Base-by-base conservation (phyloP, 352 stramenopile genomes). In the Globisporangium canariense region DNA sequence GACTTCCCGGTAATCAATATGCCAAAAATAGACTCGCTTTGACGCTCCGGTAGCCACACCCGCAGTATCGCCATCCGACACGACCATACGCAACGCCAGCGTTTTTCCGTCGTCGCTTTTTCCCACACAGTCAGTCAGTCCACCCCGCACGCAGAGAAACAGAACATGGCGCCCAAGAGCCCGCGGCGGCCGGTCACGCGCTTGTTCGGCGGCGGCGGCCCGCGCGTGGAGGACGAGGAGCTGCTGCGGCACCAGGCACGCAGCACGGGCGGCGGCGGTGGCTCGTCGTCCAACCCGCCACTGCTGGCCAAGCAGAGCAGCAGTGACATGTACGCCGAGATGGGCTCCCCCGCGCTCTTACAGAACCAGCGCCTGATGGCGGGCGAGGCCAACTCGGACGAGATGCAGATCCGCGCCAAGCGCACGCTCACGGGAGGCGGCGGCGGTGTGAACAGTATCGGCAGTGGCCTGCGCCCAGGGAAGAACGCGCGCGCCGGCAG, bases 161-260 rank as follows among this genome's bases (percentile, higher is more conserved):
- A 11, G 22, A 5, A 56, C 25, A 63, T 63, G 58, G 62, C 62
- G 32, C 56, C 53, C 30, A 74, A 70, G 53, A 74, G 67, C 66
- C 73, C 73, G 54, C 69, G 64, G 52, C 70, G 70, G 41, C 38
- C 49, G 32, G 58, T 51, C 1, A 60, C 46, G 57, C 80, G 81
- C 30, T 58, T 84, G 25, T 90, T 86, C 51, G 77, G 76, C 60
- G 77, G 76, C 46, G 77, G 74, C 62, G 77, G 76, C 30, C 70
- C 67, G 60, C 73, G 77, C 53, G 76, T 85, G 13, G 78, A 89
- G 55, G 76, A 88, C 70, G 66, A 88, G 20, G 70, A 77, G 38
- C 62, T 76, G 47, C 61, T 87, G 28, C 69, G 73, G 28, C 60
- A 68, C 60, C 67, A 72, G 57, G 20, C 67, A 30, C 73, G 68